These are phyloP conservation scores for Gaultheria prostrata DNA, from an alignment of 148 eudicot species.

Conservation along the genomic window DNA sequence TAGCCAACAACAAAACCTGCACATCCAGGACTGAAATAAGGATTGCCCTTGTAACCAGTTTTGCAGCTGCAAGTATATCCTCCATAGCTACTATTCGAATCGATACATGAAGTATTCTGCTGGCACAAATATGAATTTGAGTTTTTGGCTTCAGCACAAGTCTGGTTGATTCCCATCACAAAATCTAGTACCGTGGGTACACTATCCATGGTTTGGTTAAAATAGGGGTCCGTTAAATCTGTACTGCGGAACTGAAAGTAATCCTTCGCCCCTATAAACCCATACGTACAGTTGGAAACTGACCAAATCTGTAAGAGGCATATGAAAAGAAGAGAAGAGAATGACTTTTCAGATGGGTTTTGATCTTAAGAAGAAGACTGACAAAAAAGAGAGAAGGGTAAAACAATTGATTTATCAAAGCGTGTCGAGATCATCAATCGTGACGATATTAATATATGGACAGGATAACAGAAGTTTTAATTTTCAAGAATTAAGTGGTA, in stretches of 20 bases:
- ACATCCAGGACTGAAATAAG: background rate
- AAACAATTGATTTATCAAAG: too few species aligned
- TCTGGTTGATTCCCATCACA: too few species aligned
- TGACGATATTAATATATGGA: too few species aligned
- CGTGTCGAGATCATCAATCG: too few species aligned
- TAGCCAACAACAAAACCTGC: conserved; percentile 10
- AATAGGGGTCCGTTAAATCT: conserved; percentile 15
- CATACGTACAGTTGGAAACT: conserved; percentile 17
- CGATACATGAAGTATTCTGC: conserved; percentile 21
- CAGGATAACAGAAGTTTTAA: too few species aligned
- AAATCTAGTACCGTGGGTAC: conserved; percentile 36
- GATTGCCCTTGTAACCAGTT: conserved; percentile 26
- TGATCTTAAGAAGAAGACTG: too few species aligned
- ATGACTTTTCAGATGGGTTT: too few species aligned
- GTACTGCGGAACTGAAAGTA: conserved; percentile 17
- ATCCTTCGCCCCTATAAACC: conserved; percentile 17
- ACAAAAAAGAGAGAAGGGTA: too few species aligned
- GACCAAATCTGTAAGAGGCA: conserved; percentile 1
- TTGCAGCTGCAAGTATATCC: conserved; percentile 38
- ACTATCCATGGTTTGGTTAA: background rate
- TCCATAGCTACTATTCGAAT: conserved; percentile 9
- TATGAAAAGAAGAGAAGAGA: too few species aligned
- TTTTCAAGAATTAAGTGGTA: too few species aligned
- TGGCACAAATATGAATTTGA: conserved; percentile 9
- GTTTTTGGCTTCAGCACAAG: conserved; percentile 27